Base-by-base conservation (phyloP, 495 filamentous ascomycete species). In the Penicillium psychrofluorescens region DNA sequence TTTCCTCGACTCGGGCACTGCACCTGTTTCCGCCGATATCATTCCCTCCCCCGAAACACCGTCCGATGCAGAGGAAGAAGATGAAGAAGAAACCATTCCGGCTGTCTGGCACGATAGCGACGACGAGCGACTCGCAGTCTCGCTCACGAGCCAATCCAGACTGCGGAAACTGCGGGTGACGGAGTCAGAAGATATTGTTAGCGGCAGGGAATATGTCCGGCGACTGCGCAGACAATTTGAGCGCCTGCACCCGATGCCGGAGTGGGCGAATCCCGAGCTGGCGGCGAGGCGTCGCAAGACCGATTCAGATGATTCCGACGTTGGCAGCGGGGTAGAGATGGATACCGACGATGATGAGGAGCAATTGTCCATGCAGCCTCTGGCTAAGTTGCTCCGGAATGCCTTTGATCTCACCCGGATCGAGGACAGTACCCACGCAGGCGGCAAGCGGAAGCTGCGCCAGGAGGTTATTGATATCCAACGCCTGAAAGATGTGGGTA, bases 51-150 rank as follows among this genome's bases (percentile, higher is more conserved):
- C 57, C 4, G 53, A 58, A 37, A 60, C 52, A 6, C 63, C 52
- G 8, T 65, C 59, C 4, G 54, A 72, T n/a, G 51, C 58, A 7
- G 63, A 22, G 22, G 22, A 68, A 29, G 63, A 63, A 6, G 54
- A 63, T 14, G 56, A 59, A 2, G 57, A 60, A 16, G 59, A 66
- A 9, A 53, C 61, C 1, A 61, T 56, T 15, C 63, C 74, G 45
- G 43, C 86, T 9, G 84, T 86, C 11, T 98, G 92, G 92, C 79
- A 88, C 50, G 92, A 98, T 66, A 95, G 90, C 63, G 92, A 97
- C 53, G 92, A 98, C 54, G 92, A 98, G 57, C 78, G 84, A 33
- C 68, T 95, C 40, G 77, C 78, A 13, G 72, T 98, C 37, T 95
- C 90, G 4, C 76, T 98, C 10, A 85, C 85, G 8, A 73, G 80